Evolutionary conservation across 2,329 filamentous ascomycete species (phyloP).

Genomic region (Dothistroma septosporum): DNA sequence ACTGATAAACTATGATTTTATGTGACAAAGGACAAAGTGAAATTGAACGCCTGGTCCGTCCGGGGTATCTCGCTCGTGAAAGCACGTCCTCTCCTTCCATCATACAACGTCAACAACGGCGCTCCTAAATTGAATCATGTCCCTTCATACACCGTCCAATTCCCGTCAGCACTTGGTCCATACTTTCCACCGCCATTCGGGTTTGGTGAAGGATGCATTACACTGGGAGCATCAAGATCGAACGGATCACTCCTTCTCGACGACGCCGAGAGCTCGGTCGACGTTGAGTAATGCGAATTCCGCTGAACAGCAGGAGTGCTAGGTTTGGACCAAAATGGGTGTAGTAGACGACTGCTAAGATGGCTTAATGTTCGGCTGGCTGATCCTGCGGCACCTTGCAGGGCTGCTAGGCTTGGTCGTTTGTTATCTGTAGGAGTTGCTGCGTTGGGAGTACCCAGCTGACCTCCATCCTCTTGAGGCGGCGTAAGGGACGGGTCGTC

Average conservation of each 20-base stretch:
- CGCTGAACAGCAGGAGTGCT: slow-evolving; percentile 6
- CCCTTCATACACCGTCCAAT: slow-evolving; percentile 7
- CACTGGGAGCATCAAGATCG: slow-evolving; percentile 18
- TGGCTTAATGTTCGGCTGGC: slow-evolving; percentile 19
- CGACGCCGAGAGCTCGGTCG: slow-evolving; percentile 10
- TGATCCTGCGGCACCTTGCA: slow-evolving; percentile 18
- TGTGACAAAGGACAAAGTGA: neutral
- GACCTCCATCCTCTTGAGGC: slow-evolving; percentile 8
- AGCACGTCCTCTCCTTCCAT: neutral
- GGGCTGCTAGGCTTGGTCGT: slow-evolving; percentile 7
- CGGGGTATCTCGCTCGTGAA: neutral
- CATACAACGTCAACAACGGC: neutral
- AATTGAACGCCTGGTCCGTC: neutral
- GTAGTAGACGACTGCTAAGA: slow-evolving; percentile 10
- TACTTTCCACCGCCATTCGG: neutral
- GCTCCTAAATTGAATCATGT: neutral
- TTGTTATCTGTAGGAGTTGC: neutral
- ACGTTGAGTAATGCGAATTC: slow-evolving; percentile 11
- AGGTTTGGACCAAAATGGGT: slow-evolving; percentile 11
- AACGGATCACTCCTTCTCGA: slow-evolving; percentile 23
- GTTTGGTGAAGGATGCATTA: neutral
- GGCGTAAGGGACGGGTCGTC: slow-evolving; percentile 30
- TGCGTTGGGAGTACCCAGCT: slow-evolving; percentile 2
- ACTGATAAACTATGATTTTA: neutral
- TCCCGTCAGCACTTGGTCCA: neutral